Base-by-base conservation (phyloP, 2,329 filamentous ascomycete genomes). In the Podosphaera fusca region DNA sequence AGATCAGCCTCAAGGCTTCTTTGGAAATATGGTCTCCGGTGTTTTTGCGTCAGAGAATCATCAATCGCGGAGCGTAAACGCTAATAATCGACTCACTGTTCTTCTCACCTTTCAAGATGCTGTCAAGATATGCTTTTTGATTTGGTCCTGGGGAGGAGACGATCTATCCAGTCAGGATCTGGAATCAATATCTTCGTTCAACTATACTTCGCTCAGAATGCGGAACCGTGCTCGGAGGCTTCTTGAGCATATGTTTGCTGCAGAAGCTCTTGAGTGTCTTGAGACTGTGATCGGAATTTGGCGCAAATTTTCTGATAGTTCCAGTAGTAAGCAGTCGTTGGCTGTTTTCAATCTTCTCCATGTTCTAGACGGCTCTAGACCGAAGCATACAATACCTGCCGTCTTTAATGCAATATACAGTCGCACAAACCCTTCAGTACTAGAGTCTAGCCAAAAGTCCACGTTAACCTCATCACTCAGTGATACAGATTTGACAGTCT, bases 401-500 rank as follows among this genome's bases (percentile, higher is more conserved):
- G 82, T 96, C 3, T 95, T 98, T 72, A 94, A 96, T 70, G 85
- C 90, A 2, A 85, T 98, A 12, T 96, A 95, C 67, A 95, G 88
- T 66, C 82, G 94, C 35, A 94, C 88, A 0, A 95, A 95, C 64
- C 87, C 89, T 0, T 72, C 72, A 29, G 87, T 85, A 0, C 72
- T 96, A 21, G 87, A 95, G 49, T 77, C 84, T 2, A 77, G 79
- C 14, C 79, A 88, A 52, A 87, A 88, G 68, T 96, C 90, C 14
- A 94, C 87, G 1, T 73, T 96, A 67, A 94, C 90, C 0, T 85
- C 92, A 21, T 83, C 86, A 53, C 72, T 98, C 8, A 81, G 81
- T 56, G 88, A 95, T 64, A 78, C 80, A 0, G 89, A 95, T 64
- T 73, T 98, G 9, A 86, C 90, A 7, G 79, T 84, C 7, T 98